These are phyloP conservation scores for Letharia lupina DNA, from an alignment of 495 filamentous ascomycete genomes.

Conservation along the genomic window DNA sequence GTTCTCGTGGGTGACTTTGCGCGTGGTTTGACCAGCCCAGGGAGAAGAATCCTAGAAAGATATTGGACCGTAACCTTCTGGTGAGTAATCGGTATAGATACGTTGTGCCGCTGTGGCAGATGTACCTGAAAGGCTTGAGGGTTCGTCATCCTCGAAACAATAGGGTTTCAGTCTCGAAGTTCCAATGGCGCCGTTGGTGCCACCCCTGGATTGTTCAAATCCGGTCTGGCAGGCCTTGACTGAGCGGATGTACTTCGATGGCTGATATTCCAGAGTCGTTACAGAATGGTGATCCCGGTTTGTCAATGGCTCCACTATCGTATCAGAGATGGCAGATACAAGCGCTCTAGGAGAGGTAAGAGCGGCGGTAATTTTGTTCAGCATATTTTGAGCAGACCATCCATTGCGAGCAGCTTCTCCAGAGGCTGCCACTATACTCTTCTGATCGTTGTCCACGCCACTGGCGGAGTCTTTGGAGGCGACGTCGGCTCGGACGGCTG, in stretches of 20 bases:
- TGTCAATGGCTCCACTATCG: not conserved
- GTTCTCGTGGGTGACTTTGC: not conserved
- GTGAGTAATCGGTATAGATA: not conserved
- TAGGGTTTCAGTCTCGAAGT: not conserved
- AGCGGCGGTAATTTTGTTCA: not conserved
- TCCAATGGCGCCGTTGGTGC: not conserved
- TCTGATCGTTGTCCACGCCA: not conserved
- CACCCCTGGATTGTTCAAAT: too few relatives aligned
- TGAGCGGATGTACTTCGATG: not conserved
- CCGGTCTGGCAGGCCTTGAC: not conserved
- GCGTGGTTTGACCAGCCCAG: not conserved
- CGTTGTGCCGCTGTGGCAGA: not conserved
- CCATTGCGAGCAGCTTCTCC: not conserved
- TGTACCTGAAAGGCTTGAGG: not conserved
- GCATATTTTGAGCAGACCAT: not conserved
- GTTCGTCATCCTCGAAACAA: not conserved
- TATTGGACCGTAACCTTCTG: not conserved
- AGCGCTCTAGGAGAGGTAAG: not conserved
- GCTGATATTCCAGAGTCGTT: not conserved
- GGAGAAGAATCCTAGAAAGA: not conserved
- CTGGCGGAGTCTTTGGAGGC: not conserved
- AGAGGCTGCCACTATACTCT: not conserved
- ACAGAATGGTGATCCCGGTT: not conserved
- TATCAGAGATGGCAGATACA: not conserved
- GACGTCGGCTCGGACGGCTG: not conserved